Evolutionary conservation across 495 filamentous ascomycete genomes (phyloP), one percentile per base, ranked within the genome.

Genomic region (Hypoxylon lienhwacheense): DNA sequence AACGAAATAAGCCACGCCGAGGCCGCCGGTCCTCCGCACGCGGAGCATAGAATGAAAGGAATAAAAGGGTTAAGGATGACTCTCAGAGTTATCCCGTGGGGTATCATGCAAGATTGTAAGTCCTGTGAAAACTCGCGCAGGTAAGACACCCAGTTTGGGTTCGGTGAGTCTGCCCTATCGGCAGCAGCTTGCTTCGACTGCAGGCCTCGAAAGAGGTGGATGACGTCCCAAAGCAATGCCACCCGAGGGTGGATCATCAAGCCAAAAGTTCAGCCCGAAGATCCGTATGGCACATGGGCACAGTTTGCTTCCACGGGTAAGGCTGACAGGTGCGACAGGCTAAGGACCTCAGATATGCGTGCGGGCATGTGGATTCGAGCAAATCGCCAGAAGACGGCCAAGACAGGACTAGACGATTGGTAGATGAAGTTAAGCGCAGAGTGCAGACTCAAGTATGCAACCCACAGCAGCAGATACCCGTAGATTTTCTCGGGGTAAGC

Each of bases 331-430:
- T 22, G 16, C 31, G 26, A 57, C 49, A 57, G 47, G 53, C 34
- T 47, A 32, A 44, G 46, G 15, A 57, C n/a, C n/a, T n/a, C n/a
- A 57, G 21, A 37, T 34, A 53, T 48, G 28, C 28, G 43, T 11
- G 42, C 47, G 42, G 49, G 48, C 37, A 33, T 53, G 47, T 47
- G 47, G 51, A 33, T 26, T 39, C 42, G 47, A 42, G 20, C 29
- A 11, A 22, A 22, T 43, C 35, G 47, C 41, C 32, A 35, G 46
- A 21, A 55, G 57, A 34, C 22, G 26, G 37, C n/a, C 24, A 25
- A 41, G n/a, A 52, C 29, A 42, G 57, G 53, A 62, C 57, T 62
- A 53, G 42, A 42, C 51, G 53, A 62, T 62, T 62, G 59, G 42
- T 40, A 56, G 42, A 20, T 39, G n/a, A 19, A 45, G 53, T 43